Conservation (phyloP, 116 monocot genomes). For the Iris pallida region DNA sequence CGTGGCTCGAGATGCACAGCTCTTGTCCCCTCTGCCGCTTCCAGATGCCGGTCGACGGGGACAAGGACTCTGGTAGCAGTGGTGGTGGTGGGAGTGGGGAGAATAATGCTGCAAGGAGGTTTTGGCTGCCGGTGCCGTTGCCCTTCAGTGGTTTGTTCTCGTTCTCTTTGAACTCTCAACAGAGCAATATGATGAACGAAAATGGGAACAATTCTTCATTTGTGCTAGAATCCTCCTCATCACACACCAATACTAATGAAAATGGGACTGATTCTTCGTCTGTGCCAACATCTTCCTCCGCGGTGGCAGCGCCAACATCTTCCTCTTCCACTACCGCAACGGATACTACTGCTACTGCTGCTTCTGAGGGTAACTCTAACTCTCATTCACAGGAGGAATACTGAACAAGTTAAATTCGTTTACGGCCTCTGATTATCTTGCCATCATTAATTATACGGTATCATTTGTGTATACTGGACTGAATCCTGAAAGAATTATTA, state of each 20-base stretch:
- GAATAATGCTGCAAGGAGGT: conserved; percentile 27
- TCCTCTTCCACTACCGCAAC: too few relatives aligned
- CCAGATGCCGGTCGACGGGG: conserved; percentile 50
- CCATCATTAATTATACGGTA: too few relatives aligned
- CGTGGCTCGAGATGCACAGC: conserved; percentile 67
- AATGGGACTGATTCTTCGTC: too few relatives aligned
- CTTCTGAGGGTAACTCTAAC: too few relatives aligned
- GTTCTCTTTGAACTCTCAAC: not conserved
- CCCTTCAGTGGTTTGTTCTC: conserved; percentile 59
- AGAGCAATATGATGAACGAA: conserved; percentile 3
- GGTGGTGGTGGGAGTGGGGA: not conserved
- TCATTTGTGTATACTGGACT: too few relatives aligned
- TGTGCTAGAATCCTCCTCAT: conserved; percentile 5
- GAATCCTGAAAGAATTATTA: too few relatives aligned
- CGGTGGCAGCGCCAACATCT: too few relatives aligned
- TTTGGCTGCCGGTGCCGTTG: conserved; percentile 43
- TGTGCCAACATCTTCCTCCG: too few relatives aligned
- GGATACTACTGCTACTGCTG: too few relatives aligned
- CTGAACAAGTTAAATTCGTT: too few relatives aligned
- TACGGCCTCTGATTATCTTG: too few relatives aligned
- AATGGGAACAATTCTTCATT: conserved; percentile 21
- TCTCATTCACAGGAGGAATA: too few relatives aligned
- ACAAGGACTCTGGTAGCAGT: conserved; percentile 8
- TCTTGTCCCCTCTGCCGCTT: conserved; percentile 62
- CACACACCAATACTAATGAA: not conserved